Evolutionary conservation across 2,329 filamentous ascomycete genomes (phyloP), one percentile per base, ranked within the genome.

Genomic region (Ambrosiella beaveri): DNA sequence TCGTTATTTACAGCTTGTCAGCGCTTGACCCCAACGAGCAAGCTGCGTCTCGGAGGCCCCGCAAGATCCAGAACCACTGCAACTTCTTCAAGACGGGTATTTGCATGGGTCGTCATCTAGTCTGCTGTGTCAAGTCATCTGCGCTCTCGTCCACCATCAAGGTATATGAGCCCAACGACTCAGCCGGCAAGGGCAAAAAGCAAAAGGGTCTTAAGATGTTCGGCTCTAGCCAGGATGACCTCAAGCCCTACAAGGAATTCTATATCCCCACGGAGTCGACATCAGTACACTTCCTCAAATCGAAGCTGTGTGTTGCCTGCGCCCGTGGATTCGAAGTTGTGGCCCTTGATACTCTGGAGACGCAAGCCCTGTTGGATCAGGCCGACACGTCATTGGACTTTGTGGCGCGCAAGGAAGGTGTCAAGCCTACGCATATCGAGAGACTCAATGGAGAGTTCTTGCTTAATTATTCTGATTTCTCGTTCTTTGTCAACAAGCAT

Each of bases 31-130:
- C 85, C 2, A 85, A 85, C 62, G 90, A 97, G 66, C 84, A 84
- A 56, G 79, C 87, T 39, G 75, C 90, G 58, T 81, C 82, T 13
- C 95, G 93, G 69, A 81, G 89, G 47, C 88, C 89, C 7, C 91
- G 93, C 74, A 96, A 96, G 75, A 97, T 98, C 63, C 86, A 90
- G 70, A 95, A 87, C 65, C 90, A 96, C 71, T 94, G 91, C 70
- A 96, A 91, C 70, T 98, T 97, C 74, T 98, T 98, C 81, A 95
- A 94, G 72, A 86, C 89, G 15, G 93, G 93, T 44, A 94, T 96
- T 65, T 97, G 93, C 67, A 78, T 96, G 61, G 90, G 93, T 39
- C 81, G 93, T 62, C 93, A 97, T 68, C 76, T 98, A 57, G 93
- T 98, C 37, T 97, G 91, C 71, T 94, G 88, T 64, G 93, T 97